A percentile compares a stretch with the other conserved stretches of the same genome.
Conservation (phyloP, 495 filamentous ascomycete genomes). For the Stereocaulon alpinum region DNA sequence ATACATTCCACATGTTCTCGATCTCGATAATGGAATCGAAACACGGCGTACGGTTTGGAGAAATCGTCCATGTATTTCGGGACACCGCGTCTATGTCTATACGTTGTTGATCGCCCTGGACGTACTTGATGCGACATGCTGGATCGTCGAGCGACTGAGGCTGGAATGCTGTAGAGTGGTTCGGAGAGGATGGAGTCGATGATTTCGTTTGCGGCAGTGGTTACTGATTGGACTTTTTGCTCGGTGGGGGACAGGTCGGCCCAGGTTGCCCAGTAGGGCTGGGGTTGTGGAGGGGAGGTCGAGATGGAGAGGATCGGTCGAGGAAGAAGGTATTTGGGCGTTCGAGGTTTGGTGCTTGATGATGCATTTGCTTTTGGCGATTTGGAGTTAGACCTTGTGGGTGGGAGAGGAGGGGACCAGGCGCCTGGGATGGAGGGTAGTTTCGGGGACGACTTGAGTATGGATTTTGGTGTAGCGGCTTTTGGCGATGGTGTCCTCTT, state of each 20-base stretch:
- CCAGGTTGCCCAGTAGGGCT: constrained; percentile 20
- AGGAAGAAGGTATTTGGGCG: neutral
- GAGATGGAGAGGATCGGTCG: neutral
- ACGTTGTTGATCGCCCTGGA: constrained; percentile 27
- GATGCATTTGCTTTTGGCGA: neutral
- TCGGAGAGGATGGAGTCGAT: neutral
- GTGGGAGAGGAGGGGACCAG: neutral
- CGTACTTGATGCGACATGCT: constrained; percentile 27
- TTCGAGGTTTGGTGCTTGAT: neutral
- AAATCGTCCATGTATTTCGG: constrained; percentile 35
- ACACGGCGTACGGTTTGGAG: constrained; percentile 37
- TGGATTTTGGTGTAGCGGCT: neutral
- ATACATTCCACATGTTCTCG: constrained; percentile 18
- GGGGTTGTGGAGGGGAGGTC: constrained; percentile 1
- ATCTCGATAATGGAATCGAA: constrained; percentile 38
- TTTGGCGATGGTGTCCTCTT: neutral
- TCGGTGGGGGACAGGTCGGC: neutral
- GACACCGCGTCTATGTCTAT: constrained; percentile 26
- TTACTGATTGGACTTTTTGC: neutral
- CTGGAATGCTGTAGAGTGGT: constrained; percentile 14
- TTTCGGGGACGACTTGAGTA: neutral
- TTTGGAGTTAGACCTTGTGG: neutral
- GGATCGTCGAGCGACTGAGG: constrained; percentile 9
- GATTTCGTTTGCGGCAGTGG: neutral
- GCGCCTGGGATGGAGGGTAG: neutral